These are phyloP conservation scores for Sequoia sempervirens DNA, from an alignment of 75 land plant genomes.

Conservation along the genomic window DNA sequence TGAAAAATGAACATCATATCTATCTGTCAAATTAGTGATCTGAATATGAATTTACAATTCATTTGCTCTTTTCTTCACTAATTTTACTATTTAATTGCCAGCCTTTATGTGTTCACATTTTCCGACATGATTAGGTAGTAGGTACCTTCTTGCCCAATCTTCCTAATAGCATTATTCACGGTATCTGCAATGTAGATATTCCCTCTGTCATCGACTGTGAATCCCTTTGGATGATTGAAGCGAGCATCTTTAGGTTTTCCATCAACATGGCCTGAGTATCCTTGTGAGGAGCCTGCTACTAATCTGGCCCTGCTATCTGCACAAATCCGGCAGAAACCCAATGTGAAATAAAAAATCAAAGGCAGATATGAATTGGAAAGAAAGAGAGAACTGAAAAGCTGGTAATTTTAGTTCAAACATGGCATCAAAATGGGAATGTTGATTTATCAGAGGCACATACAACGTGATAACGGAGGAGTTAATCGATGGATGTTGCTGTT, in stretches of 20 bases:
- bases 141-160: slow-evolving; percentile 67
- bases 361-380: not conserved
- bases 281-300: slow-evolving; percentile 76
- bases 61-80: not conserved
- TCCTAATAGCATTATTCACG: slow-evolving; percentile 66
- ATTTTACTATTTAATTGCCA: not conserved
- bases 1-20: not conserved
- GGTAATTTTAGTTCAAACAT: not conserved
- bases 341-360: not conserved
- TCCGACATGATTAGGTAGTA: slow-evolving; percentile 9
- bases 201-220: slow-evolving; percentile 71
- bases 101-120: not conserved
- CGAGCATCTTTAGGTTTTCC: slow-evolving; percentile 74
- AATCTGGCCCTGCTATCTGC: slow-evolving; percentile 70
- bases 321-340: not conserved
- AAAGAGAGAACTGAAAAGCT: not conserved
- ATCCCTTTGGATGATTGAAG: slow-evolving; percentile 69
- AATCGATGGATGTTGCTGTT: slow-evolving; percentile 59
- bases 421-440: not conserved
- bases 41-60: not conserved
- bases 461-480: slow-evolving; percentile 71
- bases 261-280: slow-evolving; percentile 76
- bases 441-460: slow-evolving; percentile 24
- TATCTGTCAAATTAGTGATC: not conserved
- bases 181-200: slow-evolving; percentile 86